phyloP scores from a whole-genome alignment of 192 early-diverging fungal genomes.

The Chytriomyces sp. region DNA sequence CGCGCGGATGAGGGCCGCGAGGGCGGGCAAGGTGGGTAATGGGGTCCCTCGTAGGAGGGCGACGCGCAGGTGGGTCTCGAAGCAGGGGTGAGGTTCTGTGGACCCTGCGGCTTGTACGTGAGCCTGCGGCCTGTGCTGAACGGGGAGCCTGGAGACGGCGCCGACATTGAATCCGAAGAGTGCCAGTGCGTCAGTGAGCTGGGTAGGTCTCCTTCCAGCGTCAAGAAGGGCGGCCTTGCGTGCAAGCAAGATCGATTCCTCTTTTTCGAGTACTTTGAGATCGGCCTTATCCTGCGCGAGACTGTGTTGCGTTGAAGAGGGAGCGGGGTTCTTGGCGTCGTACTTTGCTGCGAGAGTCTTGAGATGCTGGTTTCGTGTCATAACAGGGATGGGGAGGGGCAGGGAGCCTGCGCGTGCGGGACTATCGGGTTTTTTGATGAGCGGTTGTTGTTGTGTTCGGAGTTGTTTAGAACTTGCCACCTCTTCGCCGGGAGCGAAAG shows the following conservation, averaged over 20 bases:
- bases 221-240: not conserved
- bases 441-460: too few species aligned
- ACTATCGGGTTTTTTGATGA: not conserved
- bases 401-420: not conserved
- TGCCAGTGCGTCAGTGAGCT: not conserved
- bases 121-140: not conserved
- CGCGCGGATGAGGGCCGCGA: not conserved
- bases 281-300: not conserved
- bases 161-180: not conserved
- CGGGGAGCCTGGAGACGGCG: not conserved
- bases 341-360: not conserved
- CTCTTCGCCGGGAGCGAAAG: too few species aligned
- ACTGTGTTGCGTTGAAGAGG: not conserved
- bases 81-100: not conserved
- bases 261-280: not conserved
- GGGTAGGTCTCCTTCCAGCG: not conserved
- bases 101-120: not conserved
- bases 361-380: not conserved
- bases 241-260: not conserved
- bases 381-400: not conserved
- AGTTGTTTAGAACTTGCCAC: too few species aligned
- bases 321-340: not conserved
- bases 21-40: not conserved
- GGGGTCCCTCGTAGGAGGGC: not conserved
- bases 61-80: not conserved